Percentiles rank a stretch among this genome's conserved stretches.
phyloP scores from a whole-genome alignment of 495 filamentous ascomycete species.

The Neurospora cerealis region DNA sequence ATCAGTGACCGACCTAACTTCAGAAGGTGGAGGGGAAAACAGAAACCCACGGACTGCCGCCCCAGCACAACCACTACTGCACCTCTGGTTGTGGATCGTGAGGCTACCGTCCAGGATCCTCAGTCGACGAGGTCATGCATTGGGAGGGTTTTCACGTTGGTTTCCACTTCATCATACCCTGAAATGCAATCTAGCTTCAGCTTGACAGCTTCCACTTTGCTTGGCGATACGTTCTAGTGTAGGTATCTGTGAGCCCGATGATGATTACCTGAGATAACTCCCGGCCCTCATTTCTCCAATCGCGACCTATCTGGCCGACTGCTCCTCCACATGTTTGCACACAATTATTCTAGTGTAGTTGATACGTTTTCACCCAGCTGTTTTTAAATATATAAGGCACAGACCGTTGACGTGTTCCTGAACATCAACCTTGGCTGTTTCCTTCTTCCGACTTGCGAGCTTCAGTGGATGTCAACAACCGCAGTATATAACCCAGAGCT shows the following conservation, averaged over 20 bases:
- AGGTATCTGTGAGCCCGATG: neutral
- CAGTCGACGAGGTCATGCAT: neutral
- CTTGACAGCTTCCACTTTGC: neutral
- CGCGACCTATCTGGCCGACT: neutral
- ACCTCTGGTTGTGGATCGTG: neutral
- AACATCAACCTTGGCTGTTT: neutral
- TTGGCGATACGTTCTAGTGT: neutral
- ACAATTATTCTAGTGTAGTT: neutral
- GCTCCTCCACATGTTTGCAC: neutral
- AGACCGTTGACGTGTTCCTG: neutral
- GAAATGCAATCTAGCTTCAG: neutral
- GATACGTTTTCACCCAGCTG: neutral
- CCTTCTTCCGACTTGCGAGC: neutral
- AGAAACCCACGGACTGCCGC: neutral
- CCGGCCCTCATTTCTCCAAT: neutral
- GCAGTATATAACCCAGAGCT: neutral
- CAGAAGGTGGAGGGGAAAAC: neutral
- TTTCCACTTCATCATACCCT: neutral
- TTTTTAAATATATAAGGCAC: neutral
- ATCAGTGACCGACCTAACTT: neutral
- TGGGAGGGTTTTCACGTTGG: neutral
- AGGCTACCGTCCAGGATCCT: neutral
- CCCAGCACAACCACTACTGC: neutral
- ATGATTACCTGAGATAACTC: neutral
- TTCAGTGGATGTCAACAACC: neutral